A percentile compares a stretch with the other conserved stretches of the same genome.
phyloP scores from a whole-genome alignment of 2,329 filamentous ascomycete genomes.

The Nemania serpens region DNA sequence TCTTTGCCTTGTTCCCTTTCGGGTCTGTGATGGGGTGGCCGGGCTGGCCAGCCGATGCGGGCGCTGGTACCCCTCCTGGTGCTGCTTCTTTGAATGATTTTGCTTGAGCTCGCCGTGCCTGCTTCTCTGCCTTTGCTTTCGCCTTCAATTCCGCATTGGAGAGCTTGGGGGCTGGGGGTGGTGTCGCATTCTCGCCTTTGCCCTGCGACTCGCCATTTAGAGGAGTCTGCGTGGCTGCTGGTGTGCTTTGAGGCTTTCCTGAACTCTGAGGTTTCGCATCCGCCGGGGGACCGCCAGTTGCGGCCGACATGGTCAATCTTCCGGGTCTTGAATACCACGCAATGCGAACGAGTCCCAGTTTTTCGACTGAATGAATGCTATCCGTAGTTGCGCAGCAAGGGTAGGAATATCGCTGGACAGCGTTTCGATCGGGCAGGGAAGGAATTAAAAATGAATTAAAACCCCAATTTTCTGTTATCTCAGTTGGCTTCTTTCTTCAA shows the following conservation, averaged over 20 bases:
- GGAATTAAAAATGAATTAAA: neutral
- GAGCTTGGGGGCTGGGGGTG: conserved; percentile 56
- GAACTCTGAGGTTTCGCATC: conserved; percentile 27
- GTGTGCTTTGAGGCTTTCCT: conserved; percentile 25
- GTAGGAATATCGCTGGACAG: neutral
- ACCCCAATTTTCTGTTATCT: neutral
- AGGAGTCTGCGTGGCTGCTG: conserved; percentile 19
- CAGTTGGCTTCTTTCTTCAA: neutral
- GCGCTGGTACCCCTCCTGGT: conserved; percentile 44
- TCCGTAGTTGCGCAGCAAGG: neutral
- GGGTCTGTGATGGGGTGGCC: conserved; percentile 46
- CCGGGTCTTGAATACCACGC: neutral
- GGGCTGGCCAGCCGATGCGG: conserved; percentile 42
- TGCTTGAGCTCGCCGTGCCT: conserved; percentile 76
- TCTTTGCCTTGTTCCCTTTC: conserved; percentile 54
- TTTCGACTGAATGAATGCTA: neutral
- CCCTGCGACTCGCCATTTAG: conserved; percentile 31
- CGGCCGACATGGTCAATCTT: conserved; percentile 29
- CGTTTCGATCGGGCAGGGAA: neutral
- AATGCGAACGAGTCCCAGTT: neutral
- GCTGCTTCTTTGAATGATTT: conserved; percentile 59
- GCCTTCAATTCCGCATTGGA: conserved; percentile 85
- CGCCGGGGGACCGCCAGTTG: conserved; percentile 24
- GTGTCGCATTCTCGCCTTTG: conserved; percentile 31
- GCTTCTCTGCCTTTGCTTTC: conserved; percentile 88